Base-by-base conservation (phyloP, 192 early-diverging fungal species). In the Entomortierella parvispora region DNA sequence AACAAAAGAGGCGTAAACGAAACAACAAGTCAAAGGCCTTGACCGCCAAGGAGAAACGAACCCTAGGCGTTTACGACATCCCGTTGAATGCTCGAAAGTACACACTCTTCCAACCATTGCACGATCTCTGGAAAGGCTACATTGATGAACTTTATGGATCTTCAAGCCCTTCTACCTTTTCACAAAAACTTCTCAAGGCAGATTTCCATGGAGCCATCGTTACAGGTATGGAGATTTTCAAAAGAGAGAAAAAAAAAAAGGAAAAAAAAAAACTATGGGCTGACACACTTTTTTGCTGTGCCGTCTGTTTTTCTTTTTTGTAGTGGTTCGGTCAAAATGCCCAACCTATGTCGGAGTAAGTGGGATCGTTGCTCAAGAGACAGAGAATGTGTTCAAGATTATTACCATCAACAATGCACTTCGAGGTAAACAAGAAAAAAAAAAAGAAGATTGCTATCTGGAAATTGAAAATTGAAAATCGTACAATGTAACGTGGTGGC, bases 321-420 rank as follows among this genome's bases (percentile, higher is more conserved):
- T 56, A 90, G 92, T 97, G 12, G 71, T 81, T 26, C 82, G 87
- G 55, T 90, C 93, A 14, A 93, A 90, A 68, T 93, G 91, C 42
- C 93, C 93, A 7, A 88, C 87, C 4, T 90, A 88, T 65, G 83
- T 98, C 32, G 94, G 94, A 4, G 58, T 90, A 2, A 78, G 82
- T 25, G 95, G 96, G 9, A 96, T 96, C 54, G 82, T 93, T 5
- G 87, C 95, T 18, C 92, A 95, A 65, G 96, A 98, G 62, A 96
- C 95, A 0, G 93, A 96, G 52, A 93, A 93, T 64, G 87, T 91
- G 52, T 94, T 98, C 62, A 84, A 89, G 44, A 80, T 96, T 7
- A 89, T 96, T 15, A 94, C 93, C 2, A 45, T 56, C 14, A 78
- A 86, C n/a, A 82, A 95, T 68, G 71, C 72, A 7, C 65, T 93